Evolutionary conservation across 768 basidiomycete genomes (phyloP).

Genomic region (Termitomyces sp.): DNA sequence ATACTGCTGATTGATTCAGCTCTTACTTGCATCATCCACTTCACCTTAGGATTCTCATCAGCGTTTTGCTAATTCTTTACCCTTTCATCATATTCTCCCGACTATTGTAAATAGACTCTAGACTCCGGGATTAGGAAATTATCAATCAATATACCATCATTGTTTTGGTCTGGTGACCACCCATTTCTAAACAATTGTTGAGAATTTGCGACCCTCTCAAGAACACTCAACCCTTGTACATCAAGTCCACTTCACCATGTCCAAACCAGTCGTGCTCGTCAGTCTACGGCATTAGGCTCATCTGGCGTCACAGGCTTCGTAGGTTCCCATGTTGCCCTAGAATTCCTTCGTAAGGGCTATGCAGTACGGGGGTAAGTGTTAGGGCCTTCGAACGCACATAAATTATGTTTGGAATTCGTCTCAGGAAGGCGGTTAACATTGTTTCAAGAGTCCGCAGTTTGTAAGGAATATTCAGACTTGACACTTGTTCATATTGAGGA

Average conservation of each 20-base stretch:
- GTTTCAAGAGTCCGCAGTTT: constrained; percentile 5
- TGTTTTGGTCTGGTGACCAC: constrained; percentile 3
- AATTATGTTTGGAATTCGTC: no score
- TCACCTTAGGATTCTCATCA: neutral
- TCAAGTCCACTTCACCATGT: neutral
- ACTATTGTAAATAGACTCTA: constrained; percentile 8
- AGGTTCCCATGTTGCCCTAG: constrained; percentile 12
- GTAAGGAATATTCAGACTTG: neutral
- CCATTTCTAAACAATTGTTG: neutral
- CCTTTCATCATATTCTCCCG: neutral
- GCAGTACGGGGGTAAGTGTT: constrained; percentile 15
- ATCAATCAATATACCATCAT: constrained; percentile 5
- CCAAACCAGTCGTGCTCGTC: neutral
- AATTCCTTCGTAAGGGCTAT: constrained; percentile 12
- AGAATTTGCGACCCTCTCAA: no score
- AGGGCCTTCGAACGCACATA: no score
- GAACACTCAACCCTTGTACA: no score
- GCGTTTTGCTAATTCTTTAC: constrained; percentile 2
- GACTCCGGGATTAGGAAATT: constrained; percentile 4
- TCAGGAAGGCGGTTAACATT: no score
- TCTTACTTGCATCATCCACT: neutral
- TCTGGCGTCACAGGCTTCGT: constrained; percentile 16
- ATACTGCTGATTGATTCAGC: constrained; percentile 20
- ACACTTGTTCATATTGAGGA: constrained; percentile 11
- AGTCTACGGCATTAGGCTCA: neutral